Evolutionary conservation across 2,329 filamentous ascomycete species (phyloP), one percentile per base, ranked within the genome.

Genomic region (Aspergillus sp.): DNA sequence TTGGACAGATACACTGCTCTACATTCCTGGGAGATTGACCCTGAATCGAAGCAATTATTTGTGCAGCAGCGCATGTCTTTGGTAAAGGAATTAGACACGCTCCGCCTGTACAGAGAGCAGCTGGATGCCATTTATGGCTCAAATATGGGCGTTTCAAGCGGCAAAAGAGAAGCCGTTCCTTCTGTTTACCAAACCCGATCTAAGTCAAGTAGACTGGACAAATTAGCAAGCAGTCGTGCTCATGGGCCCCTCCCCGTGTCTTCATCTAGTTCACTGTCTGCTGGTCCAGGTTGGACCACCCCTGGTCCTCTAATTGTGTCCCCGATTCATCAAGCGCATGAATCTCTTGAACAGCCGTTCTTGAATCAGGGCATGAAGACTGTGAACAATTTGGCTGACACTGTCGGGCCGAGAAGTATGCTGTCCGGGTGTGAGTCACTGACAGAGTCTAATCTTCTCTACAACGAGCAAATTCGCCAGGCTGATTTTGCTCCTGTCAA

Each of bases 1-100:
- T 64, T 78, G 24, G 75, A 78, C 49, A 72, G 73, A 55, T 72
- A 77, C 51, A 72, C 76, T 62, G 76, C 76, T 6, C 60, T 78
- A 47, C 71, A 77, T 61, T 69, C 69, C 18, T 76, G 73, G 65
- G 70, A 77, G 55, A 67, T 77, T 49, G 72, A 72, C 29, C 66
- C 68, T n/a, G 61, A 63, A 9, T 69, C 69, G 16, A 76, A 76
- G 54, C 69, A 71, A 24, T 57, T 67, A 9, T 62, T 77, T 22
- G 73, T 77, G 50, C 71, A 75, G 20, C 73, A 76, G 49, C 70
- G 76, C 14, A 73, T 69, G 59, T 67, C 68, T 18, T 64, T 78
- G 45, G 75, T 78, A 6, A 67, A 71, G 50, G 73, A 77, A 53
- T 55, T 77, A 26, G 75, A 78, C 59, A 66, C 65, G 11, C 65